phyloP scores from a whole-genome alignment of 2,329 filamentous ascomycete genomes.

The Fusarium protoensiforme region DNA sequence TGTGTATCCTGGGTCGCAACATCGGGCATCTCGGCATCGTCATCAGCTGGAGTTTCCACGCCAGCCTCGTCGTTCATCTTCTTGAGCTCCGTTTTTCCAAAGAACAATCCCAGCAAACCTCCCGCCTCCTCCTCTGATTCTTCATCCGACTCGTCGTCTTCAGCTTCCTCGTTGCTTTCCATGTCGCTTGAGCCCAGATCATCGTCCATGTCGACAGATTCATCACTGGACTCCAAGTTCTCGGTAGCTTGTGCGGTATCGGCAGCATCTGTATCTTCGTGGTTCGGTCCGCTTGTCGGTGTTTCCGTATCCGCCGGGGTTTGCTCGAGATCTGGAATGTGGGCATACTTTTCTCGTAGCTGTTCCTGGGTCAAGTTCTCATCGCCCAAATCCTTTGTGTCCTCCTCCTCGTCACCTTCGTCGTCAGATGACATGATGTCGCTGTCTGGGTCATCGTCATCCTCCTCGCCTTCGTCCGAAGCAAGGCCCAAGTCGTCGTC shows the following conservation, averaged over 20 bases:
- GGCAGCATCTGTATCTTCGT: conserved; percentile 37
- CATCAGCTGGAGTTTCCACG: conserved; percentile 19
- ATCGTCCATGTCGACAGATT: conserved; percentile 76
- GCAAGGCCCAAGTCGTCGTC: conserved; percentile 47
- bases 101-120: conserved; percentile 67
- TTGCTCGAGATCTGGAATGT: conserved; percentile 63
- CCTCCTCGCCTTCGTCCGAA: conserved; percentile 52
- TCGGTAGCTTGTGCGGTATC: conserved; percentile 38
- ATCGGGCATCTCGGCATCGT: conserved; percentile 41
- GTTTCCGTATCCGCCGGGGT: conserved; percentile 41
- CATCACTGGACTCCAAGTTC: conserved; percentile 65
- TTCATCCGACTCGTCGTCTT: conserved; percentile 58
- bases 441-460: conserved; percentile 54
- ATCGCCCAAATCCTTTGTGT: conserved; percentile 64
- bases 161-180: conserved; percentile 53
- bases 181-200: conserved; percentile 70
- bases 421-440: conserved; percentile 71
- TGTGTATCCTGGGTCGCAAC: neutral
- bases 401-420: conserved; percentile 70
- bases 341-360: conserved; percentile 74
- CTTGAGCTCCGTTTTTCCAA: conserved; percentile 68
- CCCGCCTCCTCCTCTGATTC: conserved; percentile 56
- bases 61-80: conserved; percentile 58
- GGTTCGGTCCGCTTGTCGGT: conserved; percentile 33
- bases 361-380: conserved; percentile 77